Evolutionary conservation across 208 protist species (phyloP).

Genomic region (Crithidia acanthocephali): DNA sequence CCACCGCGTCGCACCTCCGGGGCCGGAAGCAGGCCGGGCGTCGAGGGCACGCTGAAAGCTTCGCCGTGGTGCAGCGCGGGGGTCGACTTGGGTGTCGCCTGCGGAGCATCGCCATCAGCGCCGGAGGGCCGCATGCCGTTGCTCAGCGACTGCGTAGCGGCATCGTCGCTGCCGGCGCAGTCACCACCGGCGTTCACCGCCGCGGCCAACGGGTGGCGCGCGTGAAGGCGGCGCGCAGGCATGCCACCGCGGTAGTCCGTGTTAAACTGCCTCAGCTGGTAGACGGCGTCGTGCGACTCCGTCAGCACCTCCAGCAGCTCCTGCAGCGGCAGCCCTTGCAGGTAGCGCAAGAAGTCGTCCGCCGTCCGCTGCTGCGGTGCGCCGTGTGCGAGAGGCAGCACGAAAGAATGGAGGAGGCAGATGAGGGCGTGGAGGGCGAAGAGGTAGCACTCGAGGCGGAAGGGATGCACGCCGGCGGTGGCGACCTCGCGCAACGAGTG

Average conservation of each 20-base stretch:
- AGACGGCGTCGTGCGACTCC: constrained; percentile 54
- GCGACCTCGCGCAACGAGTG: constrained; percentile 23
- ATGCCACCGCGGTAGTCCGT: constrained; percentile 64
- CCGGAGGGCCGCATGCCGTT: constrained; percentile 40
- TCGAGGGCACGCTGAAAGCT: constrained; percentile 25
- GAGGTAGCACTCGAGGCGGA: constrained; percentile 55
- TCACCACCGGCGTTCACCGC: not conserved
- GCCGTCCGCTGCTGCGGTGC: constrained; percentile 9
- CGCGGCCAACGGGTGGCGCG: constrained; percentile 32
- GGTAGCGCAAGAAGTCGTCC: constrained; percentile 36
- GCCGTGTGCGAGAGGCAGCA: constrained; percentile 36
- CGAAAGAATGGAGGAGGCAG: constrained; percentile 73
- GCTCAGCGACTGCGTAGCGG: constrained; percentile 49
- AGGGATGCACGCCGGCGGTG: constrained; percentile 1
- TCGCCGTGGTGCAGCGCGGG: constrained; percentile 2
- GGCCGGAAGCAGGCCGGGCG: constrained; percentile 22
- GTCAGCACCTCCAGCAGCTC: constrained; percentile 45
- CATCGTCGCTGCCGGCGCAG: not conserved
- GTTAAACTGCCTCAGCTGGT: constrained; percentile 54
- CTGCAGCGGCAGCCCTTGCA: constrained; percentile 36
- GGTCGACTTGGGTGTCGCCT: constrained; percentile 6
- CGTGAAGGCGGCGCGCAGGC: constrained; percentile 14
- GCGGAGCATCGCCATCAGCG: constrained; percentile 2
- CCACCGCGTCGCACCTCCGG: constrained; percentile 5
- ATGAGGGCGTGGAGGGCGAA: constrained; percentile 70